Evolutionary conservation across 176 grass and related monocot species (phyloP).

Genomic region (Paspalum notatum): DNA sequence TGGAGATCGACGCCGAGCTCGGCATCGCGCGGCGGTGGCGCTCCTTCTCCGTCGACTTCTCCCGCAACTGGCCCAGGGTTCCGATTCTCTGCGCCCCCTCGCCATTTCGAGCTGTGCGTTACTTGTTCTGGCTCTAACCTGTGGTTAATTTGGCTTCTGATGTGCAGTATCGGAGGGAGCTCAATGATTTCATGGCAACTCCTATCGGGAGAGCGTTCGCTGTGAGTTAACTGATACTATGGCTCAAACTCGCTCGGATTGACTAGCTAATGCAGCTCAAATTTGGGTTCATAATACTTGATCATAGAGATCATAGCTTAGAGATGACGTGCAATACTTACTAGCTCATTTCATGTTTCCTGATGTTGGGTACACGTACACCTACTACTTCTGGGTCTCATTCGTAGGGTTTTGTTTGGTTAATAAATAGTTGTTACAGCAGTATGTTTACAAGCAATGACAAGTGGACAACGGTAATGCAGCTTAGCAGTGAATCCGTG

Average conservation of each 20-base stretch:
- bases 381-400: background rate
- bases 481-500: background rate
- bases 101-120: background rate
- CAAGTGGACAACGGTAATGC: background rate
- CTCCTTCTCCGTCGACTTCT: slow-evolving; percentile 87
- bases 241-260: background rate
- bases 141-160: slow-evolving; percentile 32
- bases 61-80: slow-evolving; percentile 94
- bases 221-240: slow-evolving; percentile 68
- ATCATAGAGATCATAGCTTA: slow-evolving; percentile 8
- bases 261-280: background rate
- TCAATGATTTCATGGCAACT: slow-evolving; percentile 64
- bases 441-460: background rate
- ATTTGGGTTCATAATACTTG: background rate
- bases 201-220: slow-evolving; percentile 69
- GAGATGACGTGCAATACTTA: background rate
- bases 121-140: background rate
- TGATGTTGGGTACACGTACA: background rate
- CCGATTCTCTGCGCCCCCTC: background rate
- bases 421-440: background rate
- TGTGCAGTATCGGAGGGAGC: slow-evolving; percentile 79
- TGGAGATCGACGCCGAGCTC: slow-evolving; percentile 80
- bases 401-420: background rate
- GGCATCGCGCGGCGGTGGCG: slow-evolving; percentile 78
- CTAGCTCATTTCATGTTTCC: slow-evolving; percentile 28